Conservation (phyloP, 805 yeast species). For the Saccharomyces jurei region DNA sequence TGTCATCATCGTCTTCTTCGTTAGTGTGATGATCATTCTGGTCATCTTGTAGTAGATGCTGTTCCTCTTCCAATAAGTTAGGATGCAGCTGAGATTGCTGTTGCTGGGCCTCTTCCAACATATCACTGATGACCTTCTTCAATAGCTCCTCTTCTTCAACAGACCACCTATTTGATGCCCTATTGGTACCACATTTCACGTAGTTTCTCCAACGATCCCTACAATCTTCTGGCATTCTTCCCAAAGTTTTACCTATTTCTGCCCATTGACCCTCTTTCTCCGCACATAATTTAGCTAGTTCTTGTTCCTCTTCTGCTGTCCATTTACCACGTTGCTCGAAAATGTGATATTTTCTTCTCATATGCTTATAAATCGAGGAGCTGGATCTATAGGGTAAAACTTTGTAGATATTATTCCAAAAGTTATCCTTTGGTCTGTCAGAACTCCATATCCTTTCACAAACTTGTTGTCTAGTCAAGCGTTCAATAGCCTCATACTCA, state of each 20-base stretch:
- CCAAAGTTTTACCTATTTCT: conserved; percentile 61
- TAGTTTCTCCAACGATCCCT: conserved; percentile 91
- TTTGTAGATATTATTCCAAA: conserved; percentile 70
- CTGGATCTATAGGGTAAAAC: conserved; percentile 74
- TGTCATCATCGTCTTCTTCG: conserved; percentile 10
- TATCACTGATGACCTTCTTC: conserved; percentile 39
- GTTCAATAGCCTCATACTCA: conserved; percentile 53
- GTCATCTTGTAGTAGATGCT: conserved; percentile 1
- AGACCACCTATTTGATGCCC: conserved; percentile 70
- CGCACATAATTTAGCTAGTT: conserved; percentile 47
- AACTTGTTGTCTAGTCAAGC: conserved; percentile 51
- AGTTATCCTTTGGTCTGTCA: conserved; percentile 63
- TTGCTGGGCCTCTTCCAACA: conserved; percentile 27
- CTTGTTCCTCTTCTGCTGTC: conserved; percentile 67
- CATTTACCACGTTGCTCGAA: conserved; percentile 81
- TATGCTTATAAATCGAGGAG: conserved; percentile 82
- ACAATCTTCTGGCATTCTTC: conserved; percentile 93
- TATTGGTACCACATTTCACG: conserved; percentile 70
- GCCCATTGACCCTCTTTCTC: conserved; percentile 83
- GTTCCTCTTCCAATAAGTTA: not conserved
- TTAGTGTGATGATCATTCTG: not conserved
- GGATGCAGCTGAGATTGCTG: not conserved
- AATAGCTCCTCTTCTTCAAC: conserved; percentile 57
- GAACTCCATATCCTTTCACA: conserved; percentile 81
- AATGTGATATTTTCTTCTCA: conserved; percentile 73